Evolutionary conservation across 2,329 filamentous ascomycete species (phyloP).

Genomic region (Colletotrichum sp.): DNA sequence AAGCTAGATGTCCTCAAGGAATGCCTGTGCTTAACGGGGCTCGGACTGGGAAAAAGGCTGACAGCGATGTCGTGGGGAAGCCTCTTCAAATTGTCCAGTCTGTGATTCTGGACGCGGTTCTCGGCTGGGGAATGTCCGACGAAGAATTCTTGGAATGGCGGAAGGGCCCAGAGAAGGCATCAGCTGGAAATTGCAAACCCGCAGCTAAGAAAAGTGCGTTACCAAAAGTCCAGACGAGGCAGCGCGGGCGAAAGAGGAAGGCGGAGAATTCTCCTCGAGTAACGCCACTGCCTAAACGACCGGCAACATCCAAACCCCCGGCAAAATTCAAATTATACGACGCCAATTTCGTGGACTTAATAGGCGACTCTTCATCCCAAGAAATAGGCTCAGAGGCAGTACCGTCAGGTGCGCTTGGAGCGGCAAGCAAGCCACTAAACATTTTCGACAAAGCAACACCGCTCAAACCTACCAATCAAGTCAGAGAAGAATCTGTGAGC

Average conservation of each 20-base stretch:
- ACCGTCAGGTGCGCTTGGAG: not conserved
- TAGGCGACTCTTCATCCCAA: not conserved
- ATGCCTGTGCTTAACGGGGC: not conserved
- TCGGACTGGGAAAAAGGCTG: not conserved
- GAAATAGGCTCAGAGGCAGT: not conserved
- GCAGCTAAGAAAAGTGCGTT: not conserved
- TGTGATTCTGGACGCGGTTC: not conserved
- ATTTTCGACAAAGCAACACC: not conserved
- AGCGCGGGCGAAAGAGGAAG: not conserved
- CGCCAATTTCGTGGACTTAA: not conserved
- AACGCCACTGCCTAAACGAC: accelerated
- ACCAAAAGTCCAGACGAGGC: not conserved
- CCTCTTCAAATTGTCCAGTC: not conserved
- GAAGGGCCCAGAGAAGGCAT: not conserved
- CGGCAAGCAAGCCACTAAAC: not conserved
- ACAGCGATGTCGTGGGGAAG: not conserved
- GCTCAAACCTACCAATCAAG: not conserved
- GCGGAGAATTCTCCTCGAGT: accelerated
- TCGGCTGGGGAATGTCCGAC: not conserved
- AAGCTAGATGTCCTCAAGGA: not conserved
- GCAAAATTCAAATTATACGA: not conserved
- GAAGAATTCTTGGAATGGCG: not conserved
- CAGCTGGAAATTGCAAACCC: not conserved
- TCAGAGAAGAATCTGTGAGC: not conserved
- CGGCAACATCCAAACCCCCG: not conserved